Conservation (phyloP, 192 early-diverging fungal species). For the Backusella tuberculispora region DNA sequence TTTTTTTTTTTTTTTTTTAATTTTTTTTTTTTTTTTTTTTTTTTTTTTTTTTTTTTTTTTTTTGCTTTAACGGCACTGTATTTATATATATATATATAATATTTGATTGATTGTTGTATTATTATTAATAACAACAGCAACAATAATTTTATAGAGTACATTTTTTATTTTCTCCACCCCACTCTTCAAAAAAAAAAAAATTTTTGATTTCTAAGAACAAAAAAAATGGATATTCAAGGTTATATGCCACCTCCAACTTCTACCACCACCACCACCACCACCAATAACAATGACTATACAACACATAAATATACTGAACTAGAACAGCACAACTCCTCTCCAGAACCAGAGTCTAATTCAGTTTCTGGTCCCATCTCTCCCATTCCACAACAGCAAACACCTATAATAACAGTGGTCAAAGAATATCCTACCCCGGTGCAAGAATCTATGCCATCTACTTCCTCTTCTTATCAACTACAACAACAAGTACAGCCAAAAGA, state of each 20-base stretch:
- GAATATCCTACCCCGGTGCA: too few relatives aligned
- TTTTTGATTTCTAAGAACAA: neutral
- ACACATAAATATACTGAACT: conserved; percentile 2
- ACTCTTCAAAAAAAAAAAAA: too few relatives aligned
- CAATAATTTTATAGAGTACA: too few relatives aligned
- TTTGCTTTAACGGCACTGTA: conserved; percentile 10
- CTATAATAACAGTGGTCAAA: too few relatives aligned
- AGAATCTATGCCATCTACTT: too few relatives aligned
- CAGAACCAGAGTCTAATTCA: neutral
- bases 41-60: conserved; percentile 4
- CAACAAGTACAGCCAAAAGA: too few relatives aligned
- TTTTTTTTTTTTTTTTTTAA: conserved; percentile 19
- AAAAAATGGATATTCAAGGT: conserved; percentile 32
- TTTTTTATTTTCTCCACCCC: neutral
- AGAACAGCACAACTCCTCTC: too few relatives aligned
- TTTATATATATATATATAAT: too few relatives aligned
- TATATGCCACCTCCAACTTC: conserved; percentile 19
- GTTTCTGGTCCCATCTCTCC: neutral
- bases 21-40: conserved; percentile 15
- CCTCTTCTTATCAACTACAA: neutral
- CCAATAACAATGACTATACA: too few relatives aligned
- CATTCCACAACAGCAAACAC: too few relatives aligned
- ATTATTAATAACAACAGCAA: conserved; percentile 7
- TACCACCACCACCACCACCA: neutral
- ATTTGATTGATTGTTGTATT: conserved; percentile 5